A percentile compares a stretch with the other conserved stretches of the same genome.
These are phyloP conservation scores for Leishmania braziliensis DNA, from an alignment of 208 protist species.

Conservation along the genomic window DNA sequence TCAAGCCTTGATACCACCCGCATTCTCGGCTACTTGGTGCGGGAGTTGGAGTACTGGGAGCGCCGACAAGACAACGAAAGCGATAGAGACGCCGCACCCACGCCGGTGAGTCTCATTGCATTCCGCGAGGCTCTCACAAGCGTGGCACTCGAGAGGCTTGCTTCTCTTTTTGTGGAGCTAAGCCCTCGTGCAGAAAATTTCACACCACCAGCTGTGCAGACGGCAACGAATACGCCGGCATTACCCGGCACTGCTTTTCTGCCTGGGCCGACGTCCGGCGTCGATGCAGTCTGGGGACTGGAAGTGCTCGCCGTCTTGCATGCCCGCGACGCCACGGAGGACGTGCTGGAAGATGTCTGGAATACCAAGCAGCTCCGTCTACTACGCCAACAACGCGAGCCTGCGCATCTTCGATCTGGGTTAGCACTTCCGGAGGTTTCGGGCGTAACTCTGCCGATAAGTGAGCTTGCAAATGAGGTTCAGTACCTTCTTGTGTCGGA, in stretches of 20 bases:
- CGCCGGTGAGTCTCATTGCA: conserved; percentile 14
- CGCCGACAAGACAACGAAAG: not conserved
- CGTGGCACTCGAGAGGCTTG: conserved; percentile 57
- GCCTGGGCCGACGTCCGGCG: conserved; percentile 24
- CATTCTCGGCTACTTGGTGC: conserved; percentile 64
- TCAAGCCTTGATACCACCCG: conserved; percentile 49
- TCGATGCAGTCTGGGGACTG: conserved; percentile 65
- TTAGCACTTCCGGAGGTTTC: not conserved
- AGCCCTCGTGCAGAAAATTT: conserved; percentile 2
- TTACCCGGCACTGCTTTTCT: not conserved
- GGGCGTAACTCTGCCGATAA: not conserved
- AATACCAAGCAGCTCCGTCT: not conserved
- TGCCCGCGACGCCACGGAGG: conserved; percentile 34
- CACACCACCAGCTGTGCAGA: not conserved
- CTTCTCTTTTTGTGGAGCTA: conserved; percentile 62
- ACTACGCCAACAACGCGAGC: conserved; percentile 19
- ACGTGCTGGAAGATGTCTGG: conserved; percentile 16
- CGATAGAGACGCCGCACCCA: not conserved
- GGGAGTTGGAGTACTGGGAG: conserved; percentile 57
- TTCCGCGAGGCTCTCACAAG: conserved; percentile 50
- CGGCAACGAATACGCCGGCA: conserved; percentile 5
- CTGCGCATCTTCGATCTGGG: not conserved
- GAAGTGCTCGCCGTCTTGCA: conserved; percentile 58
- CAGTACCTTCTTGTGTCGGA: conserved; percentile 26
- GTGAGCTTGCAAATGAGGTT: conserved; percentile 16